These are phyloP conservation scores for Huntiella decipiens DNA, from an alignment of 2,329 filamentous ascomycete genomes.

Conservation along the genomic window DNA sequence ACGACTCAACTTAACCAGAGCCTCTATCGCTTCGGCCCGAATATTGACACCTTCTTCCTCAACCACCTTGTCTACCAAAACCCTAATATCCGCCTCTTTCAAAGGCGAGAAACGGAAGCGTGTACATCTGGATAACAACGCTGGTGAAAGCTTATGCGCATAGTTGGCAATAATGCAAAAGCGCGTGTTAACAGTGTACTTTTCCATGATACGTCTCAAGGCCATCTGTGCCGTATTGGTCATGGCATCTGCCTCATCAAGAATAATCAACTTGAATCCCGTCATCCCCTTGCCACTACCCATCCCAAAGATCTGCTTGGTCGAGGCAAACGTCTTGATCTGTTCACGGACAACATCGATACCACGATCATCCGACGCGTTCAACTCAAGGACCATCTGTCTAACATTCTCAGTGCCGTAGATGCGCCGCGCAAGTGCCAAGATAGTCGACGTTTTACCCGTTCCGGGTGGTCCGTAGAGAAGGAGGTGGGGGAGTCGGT, in stretches of 20 bases:
- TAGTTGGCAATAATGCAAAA: slow-evolving; percentile 99
- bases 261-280: slow-evolving; percentile 83
- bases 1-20: slow-evolving; percentile 71
- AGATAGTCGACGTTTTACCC: slow-evolving; percentile 90
- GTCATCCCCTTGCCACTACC: slow-evolving; percentile 30
- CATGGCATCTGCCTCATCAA: slow-evolving; percentile 99
- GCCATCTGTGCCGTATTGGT: slow-evolving; percentile 98
- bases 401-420: slow-evolving; percentile 85
- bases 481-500: slow-evolving; percentile 83
- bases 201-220: slow-evolving; percentile 91
- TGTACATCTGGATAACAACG: slow-evolving; percentile 80
- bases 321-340: slow-evolving; percentile 97
- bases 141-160: slow-evolving; percentile 89
- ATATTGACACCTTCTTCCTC: slow-evolving; percentile 76
- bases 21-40: slow-evolving; percentile 58
- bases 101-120: slow-evolving; percentile 88
- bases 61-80: slow-evolving; percentile 75
- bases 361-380: slow-evolving; percentile 89
- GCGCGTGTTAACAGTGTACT: slow-evolving; percentile 91
- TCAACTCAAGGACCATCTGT: slow-evolving; percentile 96
- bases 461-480: slow-evolving; percentile 94
- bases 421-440: slow-evolving; percentile 81
- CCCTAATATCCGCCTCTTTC: slow-evolving; percentile 70
- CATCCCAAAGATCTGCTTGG: slow-evolving; percentile 80
- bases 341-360: slow-evolving; percentile 97